A percentile compares a stretch with the other conserved stretches of the same genome.
phyloP scores from a whole-genome alignment of 2,329 filamentous ascomycete species.

The Microdochium nivale region DNA sequence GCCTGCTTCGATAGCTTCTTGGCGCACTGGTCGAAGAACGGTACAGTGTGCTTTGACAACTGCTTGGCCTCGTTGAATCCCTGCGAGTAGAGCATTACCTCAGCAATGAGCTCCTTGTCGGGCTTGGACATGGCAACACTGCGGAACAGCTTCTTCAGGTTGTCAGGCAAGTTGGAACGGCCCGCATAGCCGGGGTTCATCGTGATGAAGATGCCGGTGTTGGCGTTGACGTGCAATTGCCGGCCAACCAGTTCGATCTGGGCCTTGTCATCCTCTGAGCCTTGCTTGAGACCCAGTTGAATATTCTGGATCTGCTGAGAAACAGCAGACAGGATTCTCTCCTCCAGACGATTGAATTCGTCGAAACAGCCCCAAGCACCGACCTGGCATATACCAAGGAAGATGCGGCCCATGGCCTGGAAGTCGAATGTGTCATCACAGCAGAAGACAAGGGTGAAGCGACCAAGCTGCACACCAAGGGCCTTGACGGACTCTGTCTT shows the following conservation, averaged over 20 bases:
- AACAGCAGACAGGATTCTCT: slow-evolving; percentile 93
- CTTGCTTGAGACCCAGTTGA: slow-evolving; percentile 85
- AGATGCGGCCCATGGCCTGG: slow-evolving; percentile 98
- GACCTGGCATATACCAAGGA: slow-evolving; percentile 97
- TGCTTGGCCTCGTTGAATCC: slow-evolving; percentile 95
- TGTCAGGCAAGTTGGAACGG: slow-evolving; percentile 95
- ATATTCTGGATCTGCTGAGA: slow-evolving; percentile 99
- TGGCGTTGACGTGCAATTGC: slow-evolving; percentile 78
- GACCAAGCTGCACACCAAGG: slow-evolving; percentile 87
- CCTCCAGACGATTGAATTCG: slow-evolving; percentile 98
- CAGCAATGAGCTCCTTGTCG: slow-evolving; percentile 97
- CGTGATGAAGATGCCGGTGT: slow-evolving; percentile 98
- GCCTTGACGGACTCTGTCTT: slow-evolving; percentile 99
- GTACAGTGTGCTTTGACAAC: slow-evolving; percentile 90
- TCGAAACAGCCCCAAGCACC: slow-evolving; percentile 99
- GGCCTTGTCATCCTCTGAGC: slow-evolving; percentile 68
- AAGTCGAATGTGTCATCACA: slow-evolving; percentile 99
- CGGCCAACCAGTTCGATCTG: slow-evolving; percentile 94
- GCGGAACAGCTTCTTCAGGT: slow-evolving; percentile 98
- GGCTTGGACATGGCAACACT: slow-evolving; percentile 99
- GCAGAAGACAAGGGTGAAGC: slow-evolving; percentile 98
- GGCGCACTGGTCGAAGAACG: slow-evolving; percentile 92
- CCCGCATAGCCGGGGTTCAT: slow-evolving; percentile 99
- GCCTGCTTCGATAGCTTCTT: slow-evolving; percentile 83
- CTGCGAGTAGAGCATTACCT: slow-evolving; percentile 99